A percentile compares a stretch with the other conserved stretches of the same genome.
Conservation (phyloP, 495 filamentous ascomycete genomes). For the Lasiosphaeria ovina region DNA sequence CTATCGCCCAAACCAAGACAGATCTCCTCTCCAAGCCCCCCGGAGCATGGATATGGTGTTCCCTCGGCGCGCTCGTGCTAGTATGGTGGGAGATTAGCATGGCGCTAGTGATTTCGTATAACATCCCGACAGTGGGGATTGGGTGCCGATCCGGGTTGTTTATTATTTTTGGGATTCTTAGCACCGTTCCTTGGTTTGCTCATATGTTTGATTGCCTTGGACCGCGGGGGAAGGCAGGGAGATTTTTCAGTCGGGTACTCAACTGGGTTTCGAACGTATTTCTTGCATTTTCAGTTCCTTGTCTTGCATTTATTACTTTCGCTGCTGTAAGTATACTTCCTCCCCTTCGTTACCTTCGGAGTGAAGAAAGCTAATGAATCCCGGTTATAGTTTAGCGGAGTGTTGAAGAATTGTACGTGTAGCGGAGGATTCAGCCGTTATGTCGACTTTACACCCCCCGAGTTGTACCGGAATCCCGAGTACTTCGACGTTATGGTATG, state of each 20-base stretch:
- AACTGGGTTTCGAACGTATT: too few relatives aligned
- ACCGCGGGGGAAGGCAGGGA: not conserved
- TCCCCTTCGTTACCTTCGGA: not conserved
- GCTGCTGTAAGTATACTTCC: conserved; percentile 20
- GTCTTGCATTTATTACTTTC: conserved; percentile 11
- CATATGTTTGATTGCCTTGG: not conserved
- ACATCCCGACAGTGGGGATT: conserved; percentile 49
- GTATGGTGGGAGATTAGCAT: conserved; percentile 35
- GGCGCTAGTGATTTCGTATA: conserved; percentile 43
- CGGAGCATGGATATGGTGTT: conserved; percentile 15
- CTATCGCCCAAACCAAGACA: not conserved
- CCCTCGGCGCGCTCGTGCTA: conserved; percentile 28
- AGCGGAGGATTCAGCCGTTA: conserved; percentile 22
- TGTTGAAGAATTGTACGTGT: conserved; percentile 25
- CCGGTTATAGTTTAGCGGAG: conserved; percentile 37
- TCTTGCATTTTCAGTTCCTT: not conserved
- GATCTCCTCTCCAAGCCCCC: not conserved
- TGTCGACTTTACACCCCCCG: conserved; percentile 27
- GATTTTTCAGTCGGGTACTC: conserved; percentile 6
- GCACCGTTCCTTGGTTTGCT: conserved; percentile 29
- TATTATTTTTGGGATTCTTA: conserved; percentile 39
- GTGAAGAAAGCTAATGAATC: not conserved
- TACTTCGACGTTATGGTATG: conserved; percentile 15
- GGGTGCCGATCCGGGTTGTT: conserved; percentile 51
- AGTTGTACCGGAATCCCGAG: conserved; percentile 12